Evolutionary conservation across 2,329 filamentous ascomycete genomes (phyloP), one percentile per base, ranked within the genome.

Genomic region (Cercospora zeina): DNA sequence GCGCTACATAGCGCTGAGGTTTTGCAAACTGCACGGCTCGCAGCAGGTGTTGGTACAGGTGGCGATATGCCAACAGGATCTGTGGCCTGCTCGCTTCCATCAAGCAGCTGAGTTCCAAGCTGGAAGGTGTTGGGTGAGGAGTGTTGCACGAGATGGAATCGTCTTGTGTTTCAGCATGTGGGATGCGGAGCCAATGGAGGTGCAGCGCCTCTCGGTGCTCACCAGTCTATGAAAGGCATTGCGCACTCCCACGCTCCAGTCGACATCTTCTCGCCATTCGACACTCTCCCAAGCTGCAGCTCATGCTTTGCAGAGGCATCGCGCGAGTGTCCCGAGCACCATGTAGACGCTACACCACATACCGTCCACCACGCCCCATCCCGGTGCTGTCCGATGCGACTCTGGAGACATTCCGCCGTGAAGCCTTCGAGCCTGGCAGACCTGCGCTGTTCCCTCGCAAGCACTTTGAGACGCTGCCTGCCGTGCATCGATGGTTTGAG

Each of bases 21-120:
- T 83, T 83, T 13, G 89, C 84, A 77, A 86, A 90, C 66, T 89
- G 86, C 21, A 93, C 85, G 3, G 89, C 90, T 31, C 81, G 84
- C n/a, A 93, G 81, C 16, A 84, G 78, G 6, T 81, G 81, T 57
- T 87, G 85, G 72, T 89, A 88, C 34, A 95, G 80, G 62, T 84
- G 80, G 64, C 90, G 84, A 76, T 93, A 95, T 51, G 70, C 67
- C 14, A 62, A 65, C 21, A 69, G 31, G 10, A 72, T 54, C 51
- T 68, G 62, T 6, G 30, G 21, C 19, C 59, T 59, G 31, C 62
- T 42, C 16, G 50, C 51, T 39, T 50, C 61, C 63, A 68, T 68
- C 21, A 27, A 51, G 49, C 27, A 33, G 37, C 51, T 37, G 58
- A 21, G 16, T 8, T 34, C 11, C 13, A 33, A 8, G 19, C n/a